Evolutionary conservation across 2,329 filamentous ascomycete species (phyloP), one percentile per base, ranked within the genome.

Genomic region (Pseudofabraea citricarpa): DNA sequence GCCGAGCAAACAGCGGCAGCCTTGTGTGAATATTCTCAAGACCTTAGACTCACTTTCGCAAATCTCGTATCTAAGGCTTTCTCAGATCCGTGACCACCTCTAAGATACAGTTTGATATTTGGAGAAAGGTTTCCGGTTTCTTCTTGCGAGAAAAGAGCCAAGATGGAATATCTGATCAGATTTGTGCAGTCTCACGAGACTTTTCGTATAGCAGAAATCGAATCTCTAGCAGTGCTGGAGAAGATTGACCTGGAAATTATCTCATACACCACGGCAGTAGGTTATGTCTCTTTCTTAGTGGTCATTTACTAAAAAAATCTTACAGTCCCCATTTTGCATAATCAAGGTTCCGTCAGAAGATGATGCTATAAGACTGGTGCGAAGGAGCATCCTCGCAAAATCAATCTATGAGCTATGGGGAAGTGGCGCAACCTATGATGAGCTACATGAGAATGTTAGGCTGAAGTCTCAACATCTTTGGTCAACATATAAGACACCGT

Each of bases 331-430:
- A 31, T 93, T 91, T 61, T 94, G 88, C 62, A 70, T 95, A 46
- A 74, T 95, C 40, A 74, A 72, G 38, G 73, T 96, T 12, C 73
- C 77, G 27, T 81, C 85, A 32, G 71, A 75, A 49, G 71, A 74
- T 18, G 78, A 79, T 18, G 90, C 90, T 6, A 71, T 71, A 39
- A 69, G 69, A 7, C 73, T 97, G 18, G 74, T 94, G 38, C 70
- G 73, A 39, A 84, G 91, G 50, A 89, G 87, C 36, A 86, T 97
- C 53, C 75, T 97, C 39, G 80, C 81, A 19, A 87, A 90, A 65
- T 82, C 79, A 36, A 86, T 97, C 52, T 87, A 93, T 68, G 89
- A 94, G 61, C 77, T 96, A 50, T 97, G 93, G 91, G 91, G 86
- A 15, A 69, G 71, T 26, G 90, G 85, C 12, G 57, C 68, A 9